Evolutionary conservation across 1,284 basidiomycete species (phyloP), one percentile per base, ranked within the genome.

Genomic region (Ganoderma sinense): DNA sequence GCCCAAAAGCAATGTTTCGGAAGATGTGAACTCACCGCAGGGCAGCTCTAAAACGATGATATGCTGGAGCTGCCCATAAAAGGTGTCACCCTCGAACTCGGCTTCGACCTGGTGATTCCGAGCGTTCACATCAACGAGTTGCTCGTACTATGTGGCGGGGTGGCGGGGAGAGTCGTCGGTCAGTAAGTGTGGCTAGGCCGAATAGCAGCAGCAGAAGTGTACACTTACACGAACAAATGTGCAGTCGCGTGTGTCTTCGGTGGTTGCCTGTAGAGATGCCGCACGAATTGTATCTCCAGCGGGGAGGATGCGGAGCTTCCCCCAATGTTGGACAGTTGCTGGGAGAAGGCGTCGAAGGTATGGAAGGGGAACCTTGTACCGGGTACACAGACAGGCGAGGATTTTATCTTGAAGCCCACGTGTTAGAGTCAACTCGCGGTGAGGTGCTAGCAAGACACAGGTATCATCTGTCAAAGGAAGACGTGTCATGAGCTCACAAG

Each of bases 251-350:
- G 16, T 31, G 48, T 73, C 75, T 23, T 69, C 68, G 0, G 11
- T 2, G 0, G 11, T 8, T 1, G 2, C n/a, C 7, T 41, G 39
- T 8, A 66, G 26, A 2, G 55, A 20, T 0, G 64, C 40, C 1
- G 75, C 62, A 0, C 64, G 66, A 0, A 76, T 67, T 1, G 65
- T 70, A 45, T 76, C 75, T 7, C 72, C 75, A 2, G 61, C 71
- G 2, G 55, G 33, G 0, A 71, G 31, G 20, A 73, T 69, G 13
- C 69, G 72, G 2, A 73, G 36, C 59, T 69, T 71, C 0, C 63
- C 72, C 67, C 65, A 75, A 26, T 71, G 39, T n/a, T 73, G 62
- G 4, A 73, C 20, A 0, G 40, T 29, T 0, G 4, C 1, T 0
- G 68, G 66, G 13, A 71, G 60, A 0, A 39, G 39, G 1, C 18